Percentiles rank a stretch among this genome's conserved stretches.
phyloP scores from a whole-genome alignment of 805 yeast genomes.

The Yamadazyma philogaea region DNA sequence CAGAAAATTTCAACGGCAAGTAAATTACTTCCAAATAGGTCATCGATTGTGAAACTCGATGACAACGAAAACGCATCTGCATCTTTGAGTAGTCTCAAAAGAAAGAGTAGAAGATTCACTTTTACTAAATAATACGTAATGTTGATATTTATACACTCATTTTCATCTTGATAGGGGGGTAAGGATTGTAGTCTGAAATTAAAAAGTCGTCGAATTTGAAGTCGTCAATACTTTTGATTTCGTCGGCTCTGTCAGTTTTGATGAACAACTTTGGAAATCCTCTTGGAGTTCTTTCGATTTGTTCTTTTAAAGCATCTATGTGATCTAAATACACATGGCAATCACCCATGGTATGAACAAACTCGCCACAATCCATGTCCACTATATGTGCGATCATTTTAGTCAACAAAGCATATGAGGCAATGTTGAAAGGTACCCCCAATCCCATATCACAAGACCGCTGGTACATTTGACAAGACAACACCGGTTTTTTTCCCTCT shows the following conservation, averaged over 20 bases:
- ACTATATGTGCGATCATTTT: constrained; percentile 95
- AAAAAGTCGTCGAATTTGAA: constrained; percentile 87
- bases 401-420: constrained; percentile 90
- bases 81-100: constrained; percentile 1
- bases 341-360: constrained; percentile 94
- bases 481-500: constrained; percentile 51
- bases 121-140: constrained; percentile 8
- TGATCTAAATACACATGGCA: constrained; percentile 94
- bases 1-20: background rate
- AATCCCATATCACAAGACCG: constrained; percentile 99
- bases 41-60: background rate
- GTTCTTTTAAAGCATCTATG: constrained; percentile 83
- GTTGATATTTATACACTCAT: constrained; percentile 76
- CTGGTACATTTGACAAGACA: constrained; percentile 89
- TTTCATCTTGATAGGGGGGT: constrained; percentile 84
- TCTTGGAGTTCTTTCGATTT: constrained; percentile 70
- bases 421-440: constrained; percentile 99
- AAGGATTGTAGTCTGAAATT: constrained; percentile 75
- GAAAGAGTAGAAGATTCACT: constrained; percentile 13
- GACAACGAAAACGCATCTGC: constrained; percentile 4
- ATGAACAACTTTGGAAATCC: constrained; percentile 77
- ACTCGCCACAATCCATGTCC: constrained; percentile 92
- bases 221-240: constrained; percentile 72
- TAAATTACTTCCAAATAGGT: background rate
- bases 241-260: constrained; percentile 46